Base-by-base conservation (phyloP, 75 land plant species). In the Cunninghamia lanceolata region DNA sequence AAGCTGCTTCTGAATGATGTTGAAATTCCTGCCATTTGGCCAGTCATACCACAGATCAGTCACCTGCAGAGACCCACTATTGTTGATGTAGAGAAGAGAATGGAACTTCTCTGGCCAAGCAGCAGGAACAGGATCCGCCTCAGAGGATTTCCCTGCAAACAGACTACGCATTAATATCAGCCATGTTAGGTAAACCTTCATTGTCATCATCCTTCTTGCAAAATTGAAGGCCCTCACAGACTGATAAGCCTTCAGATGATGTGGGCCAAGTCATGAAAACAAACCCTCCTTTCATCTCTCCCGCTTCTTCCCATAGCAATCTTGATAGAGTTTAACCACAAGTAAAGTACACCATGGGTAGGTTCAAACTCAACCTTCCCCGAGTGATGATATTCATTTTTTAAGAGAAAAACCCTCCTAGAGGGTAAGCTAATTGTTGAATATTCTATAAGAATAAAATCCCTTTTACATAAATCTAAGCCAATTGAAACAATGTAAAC, bases 81-180 rank as follows among this genome's bases (percentile, higher is more conserved):
- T 86, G 88, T 97, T 93, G 85, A 92, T 89, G 84, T 85, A 84
- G 54, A 95, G 89, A 3, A 91, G 80, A 1, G 99, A 86, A 87
- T 97, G 99, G 91, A 97, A 97, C 86, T 97, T 96, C 16, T 83
- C 86, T 4, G 99, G 99, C 99, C 99, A 97, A 66, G 97, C 92
- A 15, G 90, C 82, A 7, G 96, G 94, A 6, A 90, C 85, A 53
- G 97, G 96, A 45, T 89, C 86, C 9, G 89, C 63, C n/a, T 35
- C 35, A 19, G 84, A 63, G 5, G 80, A 39, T 34, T 42, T 25
- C 66, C 84, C 53, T 28, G 74, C 11, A 73, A 2, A 70, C 32
- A 34, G 36, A 2, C 34, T 30, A 70, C 2, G 2, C 36, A 73
- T 73, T 73, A 73, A 32, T 2, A 10, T 11, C 75, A 73, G 15